These are phyloP conservation scores for Fusarium penzigii DNA, from an alignment of 2,329 filamentous ascomycete genomes.

Conservation along the genomic window DNA sequence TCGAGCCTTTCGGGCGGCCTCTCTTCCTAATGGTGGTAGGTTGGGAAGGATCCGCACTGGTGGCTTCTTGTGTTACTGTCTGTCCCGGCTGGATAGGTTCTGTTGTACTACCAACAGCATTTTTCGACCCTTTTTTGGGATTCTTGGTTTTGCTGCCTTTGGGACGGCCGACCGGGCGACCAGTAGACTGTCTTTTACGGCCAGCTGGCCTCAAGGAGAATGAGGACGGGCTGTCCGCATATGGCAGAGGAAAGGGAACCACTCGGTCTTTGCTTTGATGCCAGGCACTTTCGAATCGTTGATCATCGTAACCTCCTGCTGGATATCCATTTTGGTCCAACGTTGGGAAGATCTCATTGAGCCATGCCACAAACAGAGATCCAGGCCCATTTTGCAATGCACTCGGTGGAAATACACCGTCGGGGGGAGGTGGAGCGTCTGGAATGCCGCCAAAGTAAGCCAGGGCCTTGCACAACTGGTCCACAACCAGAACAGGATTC, in stretches of 20 bases:
- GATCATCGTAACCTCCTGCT: no score
- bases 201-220: no score
- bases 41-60: constrained; percentile 14
- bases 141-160: constrained; percentile 49
- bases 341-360: constrained; percentile 63
- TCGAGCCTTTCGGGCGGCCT: constrained; percentile 49
- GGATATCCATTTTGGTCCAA: constrained; percentile 14
- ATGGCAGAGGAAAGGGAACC: no score
- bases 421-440: constrained; percentile 52
- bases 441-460: constrained; percentile 65
- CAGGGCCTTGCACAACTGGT: constrained; percentile 63
- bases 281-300: no score
- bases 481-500: constrained; percentile 57
- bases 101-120: neutral
- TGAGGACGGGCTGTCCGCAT: no score
- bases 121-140: constrained; percentile 25
- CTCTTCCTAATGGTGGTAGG: constrained; percentile 32
- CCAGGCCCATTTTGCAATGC: constrained; percentile 58
- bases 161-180: constrained; percentile 51
- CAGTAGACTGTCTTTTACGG: no score
- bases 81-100: neutral
- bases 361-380: constrained; percentile 60
- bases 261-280: no score
- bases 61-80: constrained; percentile 6
- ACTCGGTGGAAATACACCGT: constrained; percentile 57